Base-by-base conservation (phyloP, 2,329 filamentous ascomycete genomes). In the Thielaviopsis punctulata region DNA sequence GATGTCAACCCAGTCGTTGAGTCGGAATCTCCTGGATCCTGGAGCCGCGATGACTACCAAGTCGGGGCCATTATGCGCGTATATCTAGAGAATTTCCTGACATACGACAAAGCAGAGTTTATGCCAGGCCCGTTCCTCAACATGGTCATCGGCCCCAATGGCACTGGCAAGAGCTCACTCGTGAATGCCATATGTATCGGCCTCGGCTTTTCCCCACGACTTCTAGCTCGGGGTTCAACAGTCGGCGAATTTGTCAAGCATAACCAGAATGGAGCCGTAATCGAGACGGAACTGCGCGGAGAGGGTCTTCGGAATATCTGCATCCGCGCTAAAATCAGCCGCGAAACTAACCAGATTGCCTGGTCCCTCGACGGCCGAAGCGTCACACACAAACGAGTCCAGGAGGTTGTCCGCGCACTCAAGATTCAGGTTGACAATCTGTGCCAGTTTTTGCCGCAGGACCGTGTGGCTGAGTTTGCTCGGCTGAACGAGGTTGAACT, bases 81-180 rank as follows among this genome's bases (percentile, higher is more conserved):
- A 47, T 83, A 80, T 59, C 74, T 96, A 45, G 77, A 75, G 48
- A 86, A 96, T 65, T 98, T 98, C 60, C 87, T 98, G 52, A 98
- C 92, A 0, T 98, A 98, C 67, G 88, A 86, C 48, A 80, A 82
- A 51, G 90, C 88, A 52, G 89, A 95, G 58, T 95, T 96, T 65
- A 79, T 83, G 54, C 87, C 88, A 12, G 92, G 92, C 0, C 90
- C 92, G 1, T 90, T 86, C 63, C 67, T 98, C 61, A 98, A 98
- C 64, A 96, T 98, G 90, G 82, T 98, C 51, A 95, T 98, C 59
- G 92, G 92, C 0, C 92, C 92, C n/a, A 98, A 98, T 61, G 92
- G 92, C 30, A 96, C 92, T 0, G 92, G 92, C 52, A 98, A 98
- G 68, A 96, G 90, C 67, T 95, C 92, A 0, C 73, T 98, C 23